phyloP scores from a whole-genome alignment of 768 basidiomycete genomes.

The Tricholoma terreum region DNA sequence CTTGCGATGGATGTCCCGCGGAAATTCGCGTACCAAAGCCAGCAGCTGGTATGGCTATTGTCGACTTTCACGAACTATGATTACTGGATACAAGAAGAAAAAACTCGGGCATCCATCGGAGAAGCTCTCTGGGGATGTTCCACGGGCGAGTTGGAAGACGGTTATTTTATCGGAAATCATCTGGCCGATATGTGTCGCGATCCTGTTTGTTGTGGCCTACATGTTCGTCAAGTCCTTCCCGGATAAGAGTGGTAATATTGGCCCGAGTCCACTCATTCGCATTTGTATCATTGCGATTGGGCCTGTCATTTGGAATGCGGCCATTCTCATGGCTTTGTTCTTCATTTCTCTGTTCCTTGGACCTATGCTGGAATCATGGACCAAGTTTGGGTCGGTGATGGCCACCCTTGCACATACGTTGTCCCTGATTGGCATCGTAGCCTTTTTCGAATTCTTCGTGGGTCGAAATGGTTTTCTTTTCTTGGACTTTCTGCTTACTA shows the following conservation, averaged over 20 bases:
- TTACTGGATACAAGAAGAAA: conserved; percentile 99
- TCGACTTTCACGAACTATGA: conserved; percentile 93
- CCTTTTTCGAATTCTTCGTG: conserved; percentile 96
- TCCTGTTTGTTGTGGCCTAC: conserved; percentile 79
- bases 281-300: conserved; percentile 88
- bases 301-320: conserved; percentile 94
- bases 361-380: conserved; percentile 81
- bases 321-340: conserved; percentile 80
- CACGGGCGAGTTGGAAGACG: conserved; percentile 83
- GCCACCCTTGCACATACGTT: conserved; percentile 87
- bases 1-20: conserved; percentile 98
- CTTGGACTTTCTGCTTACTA: conserved; percentile 22
- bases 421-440: conserved; percentile 76
- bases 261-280: conserved; percentile 85
- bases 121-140: conserved; percentile 92
- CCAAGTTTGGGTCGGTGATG: conserved; percentile 88
- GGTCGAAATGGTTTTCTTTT: conserved; percentile 29
- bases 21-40: conserved; percentile 93
- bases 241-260: conserved; percentile 51
- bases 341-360: conserved; percentile 91
- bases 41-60: conserved; percentile 99
- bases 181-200: conserved; percentile 72
- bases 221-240: conserved; percentile 95
- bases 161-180: conserved; percentile 84
- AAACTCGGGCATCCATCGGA: conserved; percentile 96